These are phyloP conservation scores for Colletotrichum sp. DNA, from an alignment of 2,329 filamentous ascomycete species.

Conservation along the genomic window DNA sequence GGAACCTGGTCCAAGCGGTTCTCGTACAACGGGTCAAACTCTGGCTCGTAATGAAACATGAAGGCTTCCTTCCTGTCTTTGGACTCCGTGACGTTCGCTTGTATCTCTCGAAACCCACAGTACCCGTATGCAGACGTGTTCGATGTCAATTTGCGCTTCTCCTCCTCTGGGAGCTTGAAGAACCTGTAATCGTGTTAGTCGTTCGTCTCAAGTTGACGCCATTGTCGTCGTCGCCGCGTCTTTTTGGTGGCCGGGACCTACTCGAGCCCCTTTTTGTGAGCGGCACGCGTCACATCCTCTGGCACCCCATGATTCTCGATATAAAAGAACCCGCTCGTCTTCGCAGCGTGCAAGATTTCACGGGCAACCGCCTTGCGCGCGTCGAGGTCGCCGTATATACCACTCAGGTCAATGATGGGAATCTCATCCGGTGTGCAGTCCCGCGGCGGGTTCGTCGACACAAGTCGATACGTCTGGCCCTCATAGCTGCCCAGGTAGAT, in stretches of 20 bases:
- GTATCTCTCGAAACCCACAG: constrained; percentile 10
- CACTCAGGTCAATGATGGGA: constrained; percentile 48
- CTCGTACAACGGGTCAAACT: constrained; percentile 38
- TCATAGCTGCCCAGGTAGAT: constrained; percentile 8
- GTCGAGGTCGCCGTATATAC: constrained; percentile 36
- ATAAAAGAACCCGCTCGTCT: constrained; percentile 53
- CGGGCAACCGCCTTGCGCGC: constrained; percentile 41
- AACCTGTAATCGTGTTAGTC: constrained; percentile 24
- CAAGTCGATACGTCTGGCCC: constrained; percentile 8
- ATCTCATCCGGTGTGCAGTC: constrained; percentile 46
- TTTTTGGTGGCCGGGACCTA: constrained; percentile 19
- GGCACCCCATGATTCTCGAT: constrained; percentile 48
- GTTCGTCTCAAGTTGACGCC: not conserved
- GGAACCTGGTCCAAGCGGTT: constrained; percentile 2
- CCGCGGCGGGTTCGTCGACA: constrained; percentile 34
- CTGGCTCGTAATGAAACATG: constrained; percentile 41
- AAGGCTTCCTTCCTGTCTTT: constrained; percentile 32
- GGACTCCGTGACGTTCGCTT: constrained; percentile 28
- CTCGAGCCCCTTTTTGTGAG: constrained; percentile 24
- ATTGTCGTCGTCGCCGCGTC: not conserved
- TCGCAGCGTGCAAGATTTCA: constrained; percentile 41
- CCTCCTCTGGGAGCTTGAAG: constrained; percentile 32
- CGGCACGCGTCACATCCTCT: constrained; percentile 30
- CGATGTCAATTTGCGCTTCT: constrained; percentile 30
- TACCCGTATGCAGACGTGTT: constrained; percentile 25